phyloP scores from a whole-genome alignment of 225 moss, liverwort and hornwort genomes.

The Physcomitrellopsis africana region DNA sequence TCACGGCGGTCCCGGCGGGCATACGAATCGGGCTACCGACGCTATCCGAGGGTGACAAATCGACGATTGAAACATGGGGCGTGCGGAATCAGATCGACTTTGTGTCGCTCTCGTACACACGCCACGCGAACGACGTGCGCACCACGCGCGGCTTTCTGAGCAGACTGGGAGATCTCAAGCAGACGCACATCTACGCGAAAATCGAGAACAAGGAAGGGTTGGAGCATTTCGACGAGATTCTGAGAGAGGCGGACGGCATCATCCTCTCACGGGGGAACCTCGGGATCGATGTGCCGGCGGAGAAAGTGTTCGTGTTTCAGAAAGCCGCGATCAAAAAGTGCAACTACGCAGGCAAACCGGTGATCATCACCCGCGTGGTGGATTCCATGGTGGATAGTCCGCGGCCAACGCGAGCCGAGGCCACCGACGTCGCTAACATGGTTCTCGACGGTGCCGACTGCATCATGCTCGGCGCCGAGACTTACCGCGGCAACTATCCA shows the following conservation, averaged over 20 bases:
- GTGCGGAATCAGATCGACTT: conserved; percentile 79
- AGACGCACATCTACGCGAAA: conserved; percentile 88
- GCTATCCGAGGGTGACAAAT: conserved; percentile 65
- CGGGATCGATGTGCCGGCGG: conserved; percentile 81
- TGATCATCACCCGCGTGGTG: conserved; percentile 82
- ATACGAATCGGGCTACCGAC: conserved; percentile 80
- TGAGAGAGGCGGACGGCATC: conserved; percentile 86
- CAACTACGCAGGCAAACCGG: conserved; percentile 83
- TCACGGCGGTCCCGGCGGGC: conserved; percentile 71
- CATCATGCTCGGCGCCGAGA: conserved; percentile 68
- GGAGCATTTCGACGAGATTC: conserved; percentile 89
- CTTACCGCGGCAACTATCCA: conserved; percentile 50
- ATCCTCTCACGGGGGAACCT: conserved; percentile 90
- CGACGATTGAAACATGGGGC: conserved; percentile 73
- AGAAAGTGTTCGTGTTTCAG: conserved; percentile 87
- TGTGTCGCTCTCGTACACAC: conserved; percentile 77
- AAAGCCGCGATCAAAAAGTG: conserved; percentile 76
- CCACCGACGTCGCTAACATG: conserved; percentile 88
- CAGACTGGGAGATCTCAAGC: conserved; percentile 77
- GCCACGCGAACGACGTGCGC: conserved; percentile 81
- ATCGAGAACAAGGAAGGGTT: conserved; percentile 87
- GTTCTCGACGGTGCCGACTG: conserved; percentile 61
- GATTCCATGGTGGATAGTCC: conserved; percentile 97
- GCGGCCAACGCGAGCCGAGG: conserved; percentile 86
- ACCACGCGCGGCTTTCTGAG: conserved; percentile 59